Percentiles rank a stretch among this genome's conserved stretches.
Evolutionary conservation across 2,329 filamentous ascomycete genomes (phyloP).

Genomic region (Nothopassalora personata): DNA sequence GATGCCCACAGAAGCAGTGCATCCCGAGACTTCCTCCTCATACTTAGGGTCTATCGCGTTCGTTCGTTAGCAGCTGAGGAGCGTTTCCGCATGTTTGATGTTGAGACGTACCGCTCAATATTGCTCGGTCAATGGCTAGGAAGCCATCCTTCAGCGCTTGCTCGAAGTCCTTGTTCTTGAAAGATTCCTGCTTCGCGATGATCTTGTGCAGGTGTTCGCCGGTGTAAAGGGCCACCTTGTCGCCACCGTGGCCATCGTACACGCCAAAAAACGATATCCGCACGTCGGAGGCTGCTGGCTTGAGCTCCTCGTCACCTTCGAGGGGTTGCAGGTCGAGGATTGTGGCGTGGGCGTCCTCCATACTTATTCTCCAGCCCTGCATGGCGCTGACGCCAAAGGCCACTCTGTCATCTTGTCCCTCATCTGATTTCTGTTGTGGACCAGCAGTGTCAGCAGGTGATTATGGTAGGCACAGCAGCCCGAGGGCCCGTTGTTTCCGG

Average conservation of each 20-base stretch:
- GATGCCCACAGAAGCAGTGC: slow-evolving; percentile 87
- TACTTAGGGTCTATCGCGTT: slow-evolving; percentile 75
- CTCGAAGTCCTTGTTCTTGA: slow-evolving; percentile 84
- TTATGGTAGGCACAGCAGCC: neutral
- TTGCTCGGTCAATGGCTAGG: slow-evolving; percentile 89
- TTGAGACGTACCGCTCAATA: slow-evolving; percentile 72
- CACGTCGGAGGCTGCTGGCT: slow-evolving; percentile 58
- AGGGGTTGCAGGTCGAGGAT: slow-evolving; percentile 77
- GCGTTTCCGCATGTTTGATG: neutral
- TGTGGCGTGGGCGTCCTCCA: slow-evolving; percentile 93
- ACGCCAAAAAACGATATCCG: slow-evolving; percentile 95
- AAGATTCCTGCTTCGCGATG: slow-evolving; percentile 88
- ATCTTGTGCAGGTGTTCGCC: slow-evolving; percentile 93
- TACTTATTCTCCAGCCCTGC: slow-evolving; percentile 99
- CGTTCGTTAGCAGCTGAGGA: slow-evolving; percentile 24
- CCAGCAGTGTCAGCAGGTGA: slow-evolving; percentile 1
- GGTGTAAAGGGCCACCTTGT: slow-evolving; percentile 90
- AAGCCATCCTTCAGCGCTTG: slow-evolving; percentile 97
- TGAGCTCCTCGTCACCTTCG: slow-evolving; percentile 47
- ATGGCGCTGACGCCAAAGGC: slow-evolving; percentile 94
- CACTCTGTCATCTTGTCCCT: slow-evolving; percentile 87
- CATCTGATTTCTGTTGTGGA: slow-evolving; percentile 66
- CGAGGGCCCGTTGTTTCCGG: neutral
- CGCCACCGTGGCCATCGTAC: slow-evolving; percentile 94
- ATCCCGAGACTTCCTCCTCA: slow-evolving; percentile 95